phyloP scores from a whole-genome alignment of 495 filamentous ascomycete species.

The Elasticomyces elasticus region DNA sequence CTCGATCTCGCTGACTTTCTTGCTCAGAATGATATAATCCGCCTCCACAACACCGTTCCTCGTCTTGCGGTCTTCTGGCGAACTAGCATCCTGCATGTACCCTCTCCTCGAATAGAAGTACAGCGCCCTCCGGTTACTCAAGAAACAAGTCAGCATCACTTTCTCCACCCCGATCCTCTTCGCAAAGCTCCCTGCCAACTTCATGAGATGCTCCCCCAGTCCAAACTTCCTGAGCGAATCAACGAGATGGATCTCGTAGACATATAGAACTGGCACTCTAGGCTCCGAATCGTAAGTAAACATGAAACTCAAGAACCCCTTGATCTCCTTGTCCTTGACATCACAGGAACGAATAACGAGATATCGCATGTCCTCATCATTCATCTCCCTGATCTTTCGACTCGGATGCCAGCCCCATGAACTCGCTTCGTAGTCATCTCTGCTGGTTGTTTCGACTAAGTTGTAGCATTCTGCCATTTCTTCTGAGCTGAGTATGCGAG shows the following conservation, averaged over 20 bases:
- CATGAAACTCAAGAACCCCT: constrained; percentile 73
- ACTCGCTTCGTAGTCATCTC: constrained; percentile 54
- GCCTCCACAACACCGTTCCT: constrained; percentile 11
- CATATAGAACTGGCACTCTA: constrained; percentile 69
- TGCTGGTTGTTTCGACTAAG: constrained; percentile 62
- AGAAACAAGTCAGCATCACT: constrained; percentile 78
- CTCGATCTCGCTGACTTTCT: no score
- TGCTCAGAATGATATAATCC: constrained; percentile 22
- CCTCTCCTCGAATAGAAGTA: constrained; percentile 61
- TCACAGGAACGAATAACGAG: constrained; percentile 22
- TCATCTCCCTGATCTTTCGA: constrained; percentile 69
- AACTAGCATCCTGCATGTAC: constrained; percentile 39
- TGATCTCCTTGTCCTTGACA: neutral
- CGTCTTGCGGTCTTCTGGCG: constrained; percentile 14
- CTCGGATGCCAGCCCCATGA: constrained; percentile 56
- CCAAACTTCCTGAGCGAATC: constrained; percentile 42
- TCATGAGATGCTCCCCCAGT: constrained; percentile 31
- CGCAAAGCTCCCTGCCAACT: constrained; percentile 25
- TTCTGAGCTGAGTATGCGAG: constrained; percentile 36
- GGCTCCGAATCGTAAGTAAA: constrained; percentile 66
- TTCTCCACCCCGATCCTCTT: constrained; percentile 45
- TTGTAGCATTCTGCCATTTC: constrained; percentile 59
- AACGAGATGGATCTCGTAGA: constrained; percentile 77
- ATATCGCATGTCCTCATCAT: constrained; percentile 46
- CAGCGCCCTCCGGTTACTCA: constrained; percentile 50